Conservation (phyloP, 2,329 filamentous ascomycete genomes). For the Xylaria sp. region DNA sequence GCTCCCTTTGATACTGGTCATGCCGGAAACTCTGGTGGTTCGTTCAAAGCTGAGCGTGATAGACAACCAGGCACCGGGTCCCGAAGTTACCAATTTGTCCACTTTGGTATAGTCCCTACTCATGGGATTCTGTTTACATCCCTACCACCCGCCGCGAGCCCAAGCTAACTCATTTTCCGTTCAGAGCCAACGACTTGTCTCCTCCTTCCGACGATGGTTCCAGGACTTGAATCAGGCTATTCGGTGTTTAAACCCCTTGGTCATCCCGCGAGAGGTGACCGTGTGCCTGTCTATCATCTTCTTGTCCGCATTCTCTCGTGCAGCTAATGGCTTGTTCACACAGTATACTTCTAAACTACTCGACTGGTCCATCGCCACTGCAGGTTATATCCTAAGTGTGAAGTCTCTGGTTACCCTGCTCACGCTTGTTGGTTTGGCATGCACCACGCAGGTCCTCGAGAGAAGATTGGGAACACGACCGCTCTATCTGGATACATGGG, state of each 20-base stretch:
- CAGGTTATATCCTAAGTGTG: conserved; percentile 13
- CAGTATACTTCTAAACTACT: conserved; percentile 13
- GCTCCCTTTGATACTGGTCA: no score
- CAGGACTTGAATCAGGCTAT: not conserved
- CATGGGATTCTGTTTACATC: no score
- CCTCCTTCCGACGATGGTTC: not conserved
- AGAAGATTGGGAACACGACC: conserved; percentile 7
- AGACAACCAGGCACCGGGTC: no score
- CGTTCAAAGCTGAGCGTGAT: no score
- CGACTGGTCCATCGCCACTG: conserved; percentile 6
- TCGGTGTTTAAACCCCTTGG: not conserved
- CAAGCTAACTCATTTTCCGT: not conserved
- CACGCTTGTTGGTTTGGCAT: conserved; percentile 6
- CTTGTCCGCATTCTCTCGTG: not conserved
- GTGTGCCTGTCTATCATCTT: no score
- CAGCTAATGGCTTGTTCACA: conserved; percentile 5
- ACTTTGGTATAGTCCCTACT: no score
- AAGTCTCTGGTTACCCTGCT: conserved; percentile 2
- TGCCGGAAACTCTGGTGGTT: no score
- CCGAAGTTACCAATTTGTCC: no score
- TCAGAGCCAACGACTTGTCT: conserved; percentile 1
- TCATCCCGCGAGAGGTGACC: no score
- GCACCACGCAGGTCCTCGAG: conserved; percentile 11
- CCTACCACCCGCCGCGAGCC: no score
- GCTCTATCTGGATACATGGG: conserved; percentile 10